Evolutionary conservation across 2,329 filamentous ascomycete genomes (phyloP), one percentile per base, ranked within the genome.

Genomic region (Chaetoscypha palmicola): DNA sequence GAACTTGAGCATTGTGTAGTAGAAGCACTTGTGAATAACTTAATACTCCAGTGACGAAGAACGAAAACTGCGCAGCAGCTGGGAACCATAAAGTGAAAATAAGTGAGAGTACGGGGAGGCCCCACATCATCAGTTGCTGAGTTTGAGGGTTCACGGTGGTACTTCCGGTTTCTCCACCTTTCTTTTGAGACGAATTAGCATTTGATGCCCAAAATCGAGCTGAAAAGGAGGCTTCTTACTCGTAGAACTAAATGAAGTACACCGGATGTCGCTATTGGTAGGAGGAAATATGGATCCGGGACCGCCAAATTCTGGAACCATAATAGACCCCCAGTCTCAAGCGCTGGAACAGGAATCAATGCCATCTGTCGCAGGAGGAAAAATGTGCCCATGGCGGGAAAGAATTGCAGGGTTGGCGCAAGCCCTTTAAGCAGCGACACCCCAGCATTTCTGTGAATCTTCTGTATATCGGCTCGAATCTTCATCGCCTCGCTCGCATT

Each of bases 281-380:
- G 67, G 31, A 92, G 63, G 55, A 77, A 91, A 57, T 73, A 82
- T 0, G 92, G 91, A 64, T 98, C 92, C 2, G 76, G 64, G 17
- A 79, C 60, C 0, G 87, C 82, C 50, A 98, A 65, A 62, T 97
- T 85, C 1, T 69, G 66, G 53, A 97, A 76, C 92, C 92, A 98
- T 31, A 81, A 66, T 26, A 81, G 66, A 2, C 86, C 82, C 23
- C 85, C 86, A 1, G 67, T 68, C 55, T 86, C 76, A 52, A 97
- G 64, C 1, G 79, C 82, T 0, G 91, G 91, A 4, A 96, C 87
- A 3, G 91, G 91, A 37, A 97, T 68, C 17, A 71, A 64, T 1
- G 78, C 66, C 84, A 95, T 94, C 53, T 74, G 81, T 41, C 78
- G 74, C 51, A 94, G 64, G 35, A 91, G 70, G 48, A 85, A 79